Conservation (phyloP, 2,329 filamentous ascomycete species). For the Xylariaceae sp. region DNA sequence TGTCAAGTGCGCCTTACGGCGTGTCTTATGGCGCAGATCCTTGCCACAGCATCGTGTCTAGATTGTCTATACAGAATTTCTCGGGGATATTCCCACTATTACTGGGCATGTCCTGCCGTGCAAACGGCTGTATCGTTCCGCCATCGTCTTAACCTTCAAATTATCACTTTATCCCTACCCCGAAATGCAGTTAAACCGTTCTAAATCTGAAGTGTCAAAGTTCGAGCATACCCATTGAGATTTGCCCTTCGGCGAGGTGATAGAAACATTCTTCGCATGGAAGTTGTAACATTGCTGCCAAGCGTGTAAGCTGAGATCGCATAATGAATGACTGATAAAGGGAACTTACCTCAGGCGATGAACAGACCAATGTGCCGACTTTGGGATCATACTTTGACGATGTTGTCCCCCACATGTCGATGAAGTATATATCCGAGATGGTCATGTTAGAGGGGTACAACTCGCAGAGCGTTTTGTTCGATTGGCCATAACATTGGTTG, state of each 20-base stretch:
- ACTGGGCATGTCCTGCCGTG: too few relatives aligned
- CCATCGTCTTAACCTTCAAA: too few relatives aligned
- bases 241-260: constrained; percentile 29
- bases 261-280: constrained; percentile 29
- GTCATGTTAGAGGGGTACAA: constrained; percentile 51
- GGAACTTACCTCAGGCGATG: constrained; percentile 49
- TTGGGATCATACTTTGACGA: constrained; percentile 51
- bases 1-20: too few relatives aligned
- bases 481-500: constrained; percentile 67
- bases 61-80: too few relatives aligned
- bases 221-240: constrained; percentile 31
- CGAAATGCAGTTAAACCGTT: constrained; percentile 31
- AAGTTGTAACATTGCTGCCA: constrained; percentile 32
- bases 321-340: background rate
- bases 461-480: constrained; percentile 46
- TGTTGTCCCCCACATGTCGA: constrained; percentile 62
- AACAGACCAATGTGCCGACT: constrained; percentile 56
- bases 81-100: too few relatives aligned
- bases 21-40: too few relatives aligned
- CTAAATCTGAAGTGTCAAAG: constrained; percentile 28
- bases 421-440: constrained; percentile 63
- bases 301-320: background rate
- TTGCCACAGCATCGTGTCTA: too few relatives aligned
- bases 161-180: constrained; percentile 11
- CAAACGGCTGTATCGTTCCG: too few relatives aligned